Evolutionary conservation across 192 early-diverging fungal species (phyloP).

Genomic region (Podila epigama): DNA sequence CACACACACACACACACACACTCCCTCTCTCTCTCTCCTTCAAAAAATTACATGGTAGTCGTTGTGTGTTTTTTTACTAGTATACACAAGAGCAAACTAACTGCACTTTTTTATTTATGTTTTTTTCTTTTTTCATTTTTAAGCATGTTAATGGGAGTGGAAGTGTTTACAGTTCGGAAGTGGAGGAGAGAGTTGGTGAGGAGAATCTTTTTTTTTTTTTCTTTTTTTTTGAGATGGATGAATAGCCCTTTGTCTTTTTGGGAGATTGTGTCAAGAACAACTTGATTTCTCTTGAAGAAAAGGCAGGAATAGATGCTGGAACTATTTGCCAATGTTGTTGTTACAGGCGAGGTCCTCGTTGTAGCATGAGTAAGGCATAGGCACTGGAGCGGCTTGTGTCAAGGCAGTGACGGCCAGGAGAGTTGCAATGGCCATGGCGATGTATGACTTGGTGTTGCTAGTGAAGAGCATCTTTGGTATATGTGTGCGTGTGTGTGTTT

Average conservation of each 20-base stretch:
- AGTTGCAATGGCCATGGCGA: background rate
- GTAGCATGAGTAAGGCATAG: background rate
- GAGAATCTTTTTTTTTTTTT: too few relatives aligned
- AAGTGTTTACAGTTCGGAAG: too few relatives aligned
- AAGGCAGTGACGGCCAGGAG: background rate
- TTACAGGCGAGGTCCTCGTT: background rate
- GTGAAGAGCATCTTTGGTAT: background rate
- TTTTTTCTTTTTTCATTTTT: background rate
- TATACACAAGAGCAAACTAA: background rate
- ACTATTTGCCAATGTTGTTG: background rate
- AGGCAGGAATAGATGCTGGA: too few relatives aligned
- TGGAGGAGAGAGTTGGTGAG: too few relatives aligned
- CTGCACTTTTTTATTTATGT: background rate
- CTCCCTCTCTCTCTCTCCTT: too few relatives aligned
- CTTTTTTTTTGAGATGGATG: too few relatives aligned
- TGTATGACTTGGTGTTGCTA: background rate
- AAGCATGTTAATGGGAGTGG: conserved; percentile 75
- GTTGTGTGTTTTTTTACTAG: background rate
- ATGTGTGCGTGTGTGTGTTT: background rate
- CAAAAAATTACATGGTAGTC: background rate
- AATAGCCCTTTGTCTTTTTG: too few relatives aligned
- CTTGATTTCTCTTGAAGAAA: too few relatives aligned
- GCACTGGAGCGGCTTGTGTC: background rate
- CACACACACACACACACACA: too few relatives aligned
- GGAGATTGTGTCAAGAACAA: background rate